These are phyloP conservation scores for Tolypocladium endophyticum DNA, from an alignment of 2,329 filamentous ascomycete genomes.

Conservation along the genomic window DNA sequence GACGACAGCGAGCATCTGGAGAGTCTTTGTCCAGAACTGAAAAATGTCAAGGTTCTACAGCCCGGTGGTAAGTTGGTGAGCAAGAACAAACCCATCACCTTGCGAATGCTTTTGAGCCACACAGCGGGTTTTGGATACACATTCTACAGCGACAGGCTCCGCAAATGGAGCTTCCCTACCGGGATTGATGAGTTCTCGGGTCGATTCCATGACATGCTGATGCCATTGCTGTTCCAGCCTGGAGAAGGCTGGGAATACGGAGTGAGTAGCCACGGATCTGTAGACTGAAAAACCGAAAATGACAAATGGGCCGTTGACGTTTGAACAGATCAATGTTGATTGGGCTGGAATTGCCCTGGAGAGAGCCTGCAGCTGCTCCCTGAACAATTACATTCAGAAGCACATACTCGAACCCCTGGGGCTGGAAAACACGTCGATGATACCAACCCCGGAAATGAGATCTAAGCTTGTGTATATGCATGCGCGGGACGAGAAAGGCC, in stretches of 20 bases:
- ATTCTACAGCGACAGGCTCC: slow-evolving; percentile 39
- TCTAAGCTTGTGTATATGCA: slow-evolving; percentile 47
- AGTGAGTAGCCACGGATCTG: slow-evolving; percentile 21
- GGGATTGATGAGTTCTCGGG: slow-evolving; percentile 49
- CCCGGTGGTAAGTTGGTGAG: slow-evolving; percentile 25
- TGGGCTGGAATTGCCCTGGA: slow-evolving; percentile 43
- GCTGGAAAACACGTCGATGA: slow-evolving; percentile 41
- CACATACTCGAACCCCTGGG: slow-evolving; percentile 37
- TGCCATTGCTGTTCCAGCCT: slow-evolving; percentile 52
- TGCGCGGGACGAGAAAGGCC: slow-evolving; percentile 33
- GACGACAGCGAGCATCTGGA: slow-evolving; percentile 38
- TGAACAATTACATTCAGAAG: slow-evolving; percentile 38
- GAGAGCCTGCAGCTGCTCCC: slow-evolving; percentile 27
- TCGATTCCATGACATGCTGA: slow-evolving; percentile 36
- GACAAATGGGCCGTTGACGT: neutral
- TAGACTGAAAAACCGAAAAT: neutral
- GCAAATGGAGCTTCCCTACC: slow-evolving; percentile 34
- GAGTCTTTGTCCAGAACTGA: slow-evolving; percentile 38
- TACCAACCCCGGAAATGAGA: slow-evolving; percentile 44
- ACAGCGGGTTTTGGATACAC: slow-evolving; percentile 47
- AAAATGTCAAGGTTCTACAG: slow-evolving; percentile 31
- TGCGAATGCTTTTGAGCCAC: slow-evolving; percentile 48
- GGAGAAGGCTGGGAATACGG: slow-evolving; percentile 53
- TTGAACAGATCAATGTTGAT: slow-evolving; percentile 34
- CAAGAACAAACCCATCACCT: slow-evolving; percentile 39